These are phyloP conservation scores for Chaetomium sp. DNA, from an alignment of 2,329 filamentous ascomycete genomes.

Conservation along the genomic window DNA sequence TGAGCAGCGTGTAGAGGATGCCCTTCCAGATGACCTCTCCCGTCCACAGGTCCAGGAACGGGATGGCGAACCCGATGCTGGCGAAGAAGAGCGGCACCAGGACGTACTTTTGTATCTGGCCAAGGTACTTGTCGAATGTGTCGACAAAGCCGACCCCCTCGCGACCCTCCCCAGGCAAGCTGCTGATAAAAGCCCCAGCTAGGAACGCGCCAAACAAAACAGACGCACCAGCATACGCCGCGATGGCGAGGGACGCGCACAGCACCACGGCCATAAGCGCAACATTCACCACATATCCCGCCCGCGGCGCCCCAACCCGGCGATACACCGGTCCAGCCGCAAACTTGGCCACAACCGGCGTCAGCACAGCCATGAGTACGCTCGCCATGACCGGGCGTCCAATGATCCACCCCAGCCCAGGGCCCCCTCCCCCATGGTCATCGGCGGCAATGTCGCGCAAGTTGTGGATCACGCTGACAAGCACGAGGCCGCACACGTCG, in stretches of 20 bases:
- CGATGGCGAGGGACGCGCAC: constrained; percentile 17
- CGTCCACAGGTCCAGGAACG: constrained; percentile 62
- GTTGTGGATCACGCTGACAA: constrained; percentile 69
- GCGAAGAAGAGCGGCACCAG: constrained; percentile 70
- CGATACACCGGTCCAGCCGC: constrained; percentile 14
- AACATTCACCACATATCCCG: constrained; percentile 11
- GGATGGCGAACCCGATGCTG: constrained; percentile 71
- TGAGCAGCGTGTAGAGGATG: constrained; percentile 63
- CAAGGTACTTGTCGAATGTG: constrained; percentile 36
- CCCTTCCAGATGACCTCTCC: constrained; percentile 63
- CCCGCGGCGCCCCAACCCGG: neutral
- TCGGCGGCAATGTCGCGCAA: constrained; percentile 37
- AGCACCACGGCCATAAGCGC: constrained; percentile 16
- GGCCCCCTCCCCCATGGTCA: constrained; percentile 5
- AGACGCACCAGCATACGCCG: constrained; percentile 21
- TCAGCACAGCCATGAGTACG: constrained; percentile 18
- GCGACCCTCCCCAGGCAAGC: constrained; percentile 7
- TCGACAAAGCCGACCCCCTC: constrained; percentile 6
- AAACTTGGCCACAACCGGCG: constrained; percentile 15
- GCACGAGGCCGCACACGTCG: constrained; percentile 69
- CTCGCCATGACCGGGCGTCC: constrained; percentile 21
- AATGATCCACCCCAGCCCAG: constrained; percentile 26
- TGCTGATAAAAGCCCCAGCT: constrained; percentile 19
- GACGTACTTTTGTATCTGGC: constrained; percentile 38
- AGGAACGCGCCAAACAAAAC: constrained; percentile 21